phyloP scores from a whole-genome alignment of 2,329 filamentous ascomycete species.

The Juglanconis sp. region DNA sequence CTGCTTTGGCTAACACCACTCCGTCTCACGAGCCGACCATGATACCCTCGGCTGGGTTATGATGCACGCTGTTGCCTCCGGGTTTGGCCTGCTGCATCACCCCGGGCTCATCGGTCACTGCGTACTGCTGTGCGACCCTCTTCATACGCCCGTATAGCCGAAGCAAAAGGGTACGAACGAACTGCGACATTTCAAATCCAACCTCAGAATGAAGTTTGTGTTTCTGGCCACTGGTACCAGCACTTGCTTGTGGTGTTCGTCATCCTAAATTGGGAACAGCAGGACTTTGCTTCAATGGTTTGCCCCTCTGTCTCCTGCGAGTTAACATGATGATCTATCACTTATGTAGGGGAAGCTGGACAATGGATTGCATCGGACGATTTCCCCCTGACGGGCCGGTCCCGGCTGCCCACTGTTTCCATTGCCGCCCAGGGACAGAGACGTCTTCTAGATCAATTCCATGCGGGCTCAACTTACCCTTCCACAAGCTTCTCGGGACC shows the following conservation, averaged over 20 bases:
- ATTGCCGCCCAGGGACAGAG: not conserved
- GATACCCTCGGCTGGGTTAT: not conserved
- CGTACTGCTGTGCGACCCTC: slow-evolving; percentile 3
- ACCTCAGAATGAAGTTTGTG: not conserved
- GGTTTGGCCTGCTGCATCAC: slow-evolving; percentile 9
- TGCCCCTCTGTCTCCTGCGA: not conserved
- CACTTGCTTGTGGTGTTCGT: too few species aligned
- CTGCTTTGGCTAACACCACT: not conserved
- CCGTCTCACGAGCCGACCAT: not conserved
- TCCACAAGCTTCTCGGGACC: slow-evolving; percentile 9
- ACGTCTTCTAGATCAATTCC: not conserved
- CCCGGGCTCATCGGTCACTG: slow-evolving; percentile 2
- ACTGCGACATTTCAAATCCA: not conserved
- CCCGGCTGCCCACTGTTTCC: not conserved
- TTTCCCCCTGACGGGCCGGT: not conserved
- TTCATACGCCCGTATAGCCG: not conserved
- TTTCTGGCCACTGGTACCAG: too few species aligned
- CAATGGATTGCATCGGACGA: not conserved
- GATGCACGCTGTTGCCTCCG: not conserved
- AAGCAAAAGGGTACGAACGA: too few species aligned
- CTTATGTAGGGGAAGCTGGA: too few species aligned
- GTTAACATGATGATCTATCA: not conserved
- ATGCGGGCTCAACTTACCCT: not conserved
- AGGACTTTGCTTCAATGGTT: not conserved
- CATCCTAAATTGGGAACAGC: too few species aligned